Conservation (phyloP, 1,139 yeast species). For the Yamadazyma spencermartinsiae region DNA sequence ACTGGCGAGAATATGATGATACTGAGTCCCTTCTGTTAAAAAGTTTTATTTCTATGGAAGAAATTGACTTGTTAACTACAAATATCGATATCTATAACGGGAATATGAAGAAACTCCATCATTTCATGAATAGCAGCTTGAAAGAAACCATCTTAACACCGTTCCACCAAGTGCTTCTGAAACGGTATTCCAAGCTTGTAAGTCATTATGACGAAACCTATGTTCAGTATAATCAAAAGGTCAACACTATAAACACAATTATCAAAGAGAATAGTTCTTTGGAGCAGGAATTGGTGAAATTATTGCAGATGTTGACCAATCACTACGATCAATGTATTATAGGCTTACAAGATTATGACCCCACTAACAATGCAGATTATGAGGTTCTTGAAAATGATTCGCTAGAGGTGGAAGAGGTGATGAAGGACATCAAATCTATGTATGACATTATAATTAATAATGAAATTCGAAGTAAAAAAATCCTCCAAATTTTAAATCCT, state of each 20-base stretch:
- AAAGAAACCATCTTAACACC: conserved; percentile 18
- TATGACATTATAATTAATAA: conserved; percentile 40
- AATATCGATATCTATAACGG: conserved; percentile 30
- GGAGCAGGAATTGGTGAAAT: conserved; percentile 70
- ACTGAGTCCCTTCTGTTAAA: conserved; percentile 15
- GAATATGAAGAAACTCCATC: conserved; percentile 27
- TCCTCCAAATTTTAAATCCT: conserved; percentile 18
- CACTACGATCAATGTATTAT: conserved; percentile 78
- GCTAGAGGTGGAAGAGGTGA: conserved; percentile 32
- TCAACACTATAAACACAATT: conserved; percentile 14
- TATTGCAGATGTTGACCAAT: conserved; percentile 69
- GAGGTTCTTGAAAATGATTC: conserved; percentile 38
- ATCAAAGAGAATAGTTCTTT: conserved; percentile 47
- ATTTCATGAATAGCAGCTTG: conserved; percentile 21
- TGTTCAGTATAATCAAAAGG: not conserved
- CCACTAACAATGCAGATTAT: conserved; percentile 18
- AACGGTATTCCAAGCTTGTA: conserved; percentile 17
- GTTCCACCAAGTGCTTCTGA: conserved; percentile 16
- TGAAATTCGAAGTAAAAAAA: conserved; percentile 32
- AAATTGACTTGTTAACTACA: conserved; percentile 25
- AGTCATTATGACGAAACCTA: conserved; percentile 22
- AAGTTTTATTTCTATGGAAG: conserved; percentile 40
- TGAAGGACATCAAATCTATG: conserved; percentile 32
- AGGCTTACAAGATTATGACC: conserved; percentile 24
- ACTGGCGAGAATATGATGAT: not conserved